These are phyloP conservation scores for Malania oleifera DNA, from an alignment of 164 flowering plant genomes.

Conservation along the genomic window DNA sequence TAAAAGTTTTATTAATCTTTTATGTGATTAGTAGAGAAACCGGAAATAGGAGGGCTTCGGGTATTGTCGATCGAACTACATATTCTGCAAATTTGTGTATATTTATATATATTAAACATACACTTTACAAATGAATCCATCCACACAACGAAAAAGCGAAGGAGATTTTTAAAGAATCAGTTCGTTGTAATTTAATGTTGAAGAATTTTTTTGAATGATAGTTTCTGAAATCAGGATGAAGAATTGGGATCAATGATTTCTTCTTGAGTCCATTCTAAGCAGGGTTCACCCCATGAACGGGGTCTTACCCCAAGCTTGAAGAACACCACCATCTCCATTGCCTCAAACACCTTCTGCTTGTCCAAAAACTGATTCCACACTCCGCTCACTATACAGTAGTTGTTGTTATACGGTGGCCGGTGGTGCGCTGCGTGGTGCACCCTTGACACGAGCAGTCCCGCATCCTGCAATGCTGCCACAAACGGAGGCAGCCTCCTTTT, in stretches of 20 bases:
- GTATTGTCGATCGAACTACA: too few species aligned
- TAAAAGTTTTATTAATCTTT: too few species aligned
- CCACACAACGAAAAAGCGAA: too few species aligned
- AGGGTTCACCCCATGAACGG: conserved; percentile 79
- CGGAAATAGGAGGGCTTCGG: too few species aligned
- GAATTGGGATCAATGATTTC: background rate
- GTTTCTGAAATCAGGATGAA: too few species aligned
- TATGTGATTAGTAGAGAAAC: too few species aligned
- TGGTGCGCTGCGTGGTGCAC: conserved; percentile 70
- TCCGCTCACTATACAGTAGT: conserved; percentile 89
- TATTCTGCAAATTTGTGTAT: too few species aligned
- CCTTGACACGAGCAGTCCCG: conserved; percentile 64
- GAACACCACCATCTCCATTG: conserved; percentile 68
- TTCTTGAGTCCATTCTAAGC: conserved; percentile 57
- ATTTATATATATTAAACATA: too few species aligned
- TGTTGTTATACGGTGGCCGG: conserved; percentile 66
- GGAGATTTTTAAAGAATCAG: too few species aligned
- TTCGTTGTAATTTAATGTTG: background rate
- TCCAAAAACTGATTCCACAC: conserved; percentile 77
- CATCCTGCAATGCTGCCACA: conserved; percentile 70
- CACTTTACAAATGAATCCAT: too few species aligned
- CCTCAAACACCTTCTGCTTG: conserved; percentile 46
- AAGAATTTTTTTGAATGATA: too few species aligned
- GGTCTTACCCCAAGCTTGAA: conserved; percentile 66
- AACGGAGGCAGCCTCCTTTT: conserved; percentile 58